Evolutionary conservation across 805 yeast species (phyloP), one percentile per base, ranked within the genome.

Genomic region (Ogataea haglerorum): DNA sequence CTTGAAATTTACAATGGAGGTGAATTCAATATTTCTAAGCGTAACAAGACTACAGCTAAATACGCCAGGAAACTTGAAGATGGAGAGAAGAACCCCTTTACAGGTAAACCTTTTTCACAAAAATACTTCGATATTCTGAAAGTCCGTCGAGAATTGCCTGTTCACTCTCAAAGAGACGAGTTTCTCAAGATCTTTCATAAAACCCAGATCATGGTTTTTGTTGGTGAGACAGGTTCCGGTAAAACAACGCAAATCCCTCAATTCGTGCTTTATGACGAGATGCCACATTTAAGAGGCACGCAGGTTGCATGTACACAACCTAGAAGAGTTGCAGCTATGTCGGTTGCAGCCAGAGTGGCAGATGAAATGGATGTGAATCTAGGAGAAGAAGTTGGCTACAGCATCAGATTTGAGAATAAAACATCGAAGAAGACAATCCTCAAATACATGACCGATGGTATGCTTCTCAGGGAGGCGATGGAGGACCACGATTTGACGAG

Each of bases 141-240:
- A 53, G 75, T 72, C 18, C 78, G 99, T 65, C 76, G 95, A 51
- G 85, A 86, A 47, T 72, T 93, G 46, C 99, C 99, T 2, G 98
- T 93, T 15, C 96, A 91, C 65, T 79, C 89, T 21, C 96, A 93
- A 65, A 75, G 98, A 60, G 84, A 79, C 38, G 95, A 91, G 65
- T 93, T 93, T 61, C 73, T 93, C 43, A 72, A 75, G 49, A 79
- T 86, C 43, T 93, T 84, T 65, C 98, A 91, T 48, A 68, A 75
- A 15, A 80, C 91, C 27, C 99, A 91, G 66, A 85, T 91, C 60
- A 85, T 93, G 95, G 98, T 91, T 26, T 88, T 93, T 64, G 98
- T 93, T 38, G 99, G 99, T 71, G 99, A 91, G 63, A 91, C 99
- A 5, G 99, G 99, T 69, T 88, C 96, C 22, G 99, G 99, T 77